Evolutionary conservation across 1,139 yeast genomes (phyloP), one percentile per base, ranked within the genome.

Genomic region (Meyerozyma guilliermondii): DNA sequence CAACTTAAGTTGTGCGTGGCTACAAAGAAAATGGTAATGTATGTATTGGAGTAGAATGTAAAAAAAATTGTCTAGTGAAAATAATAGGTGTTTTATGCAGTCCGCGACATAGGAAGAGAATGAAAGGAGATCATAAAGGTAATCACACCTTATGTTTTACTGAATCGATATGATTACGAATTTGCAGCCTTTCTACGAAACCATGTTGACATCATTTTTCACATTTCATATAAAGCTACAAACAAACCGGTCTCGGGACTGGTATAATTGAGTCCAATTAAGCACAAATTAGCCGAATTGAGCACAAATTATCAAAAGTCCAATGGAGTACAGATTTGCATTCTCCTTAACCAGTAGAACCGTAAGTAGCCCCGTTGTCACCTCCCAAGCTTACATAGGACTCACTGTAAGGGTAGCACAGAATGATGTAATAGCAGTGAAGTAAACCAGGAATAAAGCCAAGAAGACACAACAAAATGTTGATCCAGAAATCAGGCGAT

Each of bases 381-480:
- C 36, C 41, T 14, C 31, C 43, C 14, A 33, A 33, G n/a, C 36
- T 33, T 2, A 33, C 24, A 13, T 33, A 57, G 61, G 62, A 63
- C 38, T 72, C 72, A 14, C 71, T 67, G 51, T 74, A 69, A 6
- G 85, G 85, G 50, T 79, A 76, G 45, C 66, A 59, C 43, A 77
- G 70, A 43, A 80, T 80, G 49, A 80, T 76, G 57, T 81, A 83
- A 62, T 81, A 72, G 39, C 79, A 71, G 54, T 83, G 89, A 47
- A 83, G 60, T 43, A 83, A 65, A 7, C 96, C 96, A 0, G 97
- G 97, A 47, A 89, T 60, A 62, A 79, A 85, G 3, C 96, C 96
- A 41, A 89, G 70, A 41, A 83, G 52, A 62, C 91, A 86, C 42
- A 89, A 71, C 30, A 87, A 74, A 43, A 89, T 71, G 62, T 88